These are phyloP conservation scores for Kodamaea derodonti DNA, from an alignment of 1,139 yeast genomes.

Conservation along the genomic window DNA sequence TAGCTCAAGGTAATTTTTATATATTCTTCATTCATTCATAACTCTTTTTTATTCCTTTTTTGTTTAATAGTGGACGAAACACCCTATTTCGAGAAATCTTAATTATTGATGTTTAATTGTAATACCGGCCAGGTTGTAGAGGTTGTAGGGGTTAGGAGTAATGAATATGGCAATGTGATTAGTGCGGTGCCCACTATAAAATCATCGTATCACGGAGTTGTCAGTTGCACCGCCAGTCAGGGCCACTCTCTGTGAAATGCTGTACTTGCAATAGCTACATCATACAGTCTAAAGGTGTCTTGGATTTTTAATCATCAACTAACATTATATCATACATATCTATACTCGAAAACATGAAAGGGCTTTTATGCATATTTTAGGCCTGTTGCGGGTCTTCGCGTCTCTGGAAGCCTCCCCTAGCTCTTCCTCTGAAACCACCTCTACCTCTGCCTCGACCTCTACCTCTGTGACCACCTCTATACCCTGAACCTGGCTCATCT, in stretches of 20 bases:
- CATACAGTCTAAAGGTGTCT: no score
- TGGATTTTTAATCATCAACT: no score
- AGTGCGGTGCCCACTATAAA: no score
- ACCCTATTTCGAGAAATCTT: background rate
- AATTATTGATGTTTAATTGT: slow-evolving; percentile 1
- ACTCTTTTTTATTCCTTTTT: background rate
- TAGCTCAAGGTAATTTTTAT: slow-evolving; percentile 3
- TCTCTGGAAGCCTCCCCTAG: slow-evolving; percentile 12
- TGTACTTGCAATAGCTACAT: no score
- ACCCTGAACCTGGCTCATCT: slow-evolving; percentile 8
- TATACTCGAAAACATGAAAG: slow-evolving; percentile 4
- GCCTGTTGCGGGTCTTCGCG: background rate
- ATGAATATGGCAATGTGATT: no score
- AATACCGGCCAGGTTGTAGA: no score
- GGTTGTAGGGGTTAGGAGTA: no score
- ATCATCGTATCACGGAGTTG: no score
- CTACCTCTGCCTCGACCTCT: slow-evolving; percentile 19
- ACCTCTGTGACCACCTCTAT: slow-evolving; percentile 15
- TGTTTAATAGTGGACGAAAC: background rate
- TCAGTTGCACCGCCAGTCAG: no score
- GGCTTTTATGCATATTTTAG: no score
- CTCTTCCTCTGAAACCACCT: slow-evolving; percentile 3
- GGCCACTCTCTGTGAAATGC: no score
- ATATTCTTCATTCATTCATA: background rate
- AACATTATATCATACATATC: slow-evolving; percentile 8